Base-by-base conservation (phyloP, 2,329 filamentous ascomycete genomes). In the Cephalotrichum gorgonifer region DNA sequence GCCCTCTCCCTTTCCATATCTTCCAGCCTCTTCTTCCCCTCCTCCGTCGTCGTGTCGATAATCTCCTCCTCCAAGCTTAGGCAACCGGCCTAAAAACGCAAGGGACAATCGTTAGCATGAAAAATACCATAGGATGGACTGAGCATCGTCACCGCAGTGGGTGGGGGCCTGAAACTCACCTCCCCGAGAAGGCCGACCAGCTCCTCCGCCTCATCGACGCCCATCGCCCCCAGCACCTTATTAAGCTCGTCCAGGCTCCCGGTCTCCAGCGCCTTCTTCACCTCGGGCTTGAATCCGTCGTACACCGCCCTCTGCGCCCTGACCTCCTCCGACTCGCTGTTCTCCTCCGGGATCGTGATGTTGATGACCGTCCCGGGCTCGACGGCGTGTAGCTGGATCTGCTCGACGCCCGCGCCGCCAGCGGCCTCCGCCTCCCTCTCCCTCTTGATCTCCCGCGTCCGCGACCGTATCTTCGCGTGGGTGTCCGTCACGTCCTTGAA, bases 371-470 rank as follows among this genome's bases (percentile, higher is more conserved):
- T 96, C 44, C 85, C 86, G 0, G 91, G 91, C 64, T 96, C 89
- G 11, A 98, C 90, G 14, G 93, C 91, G 63, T 98, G 93, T 43
- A 98, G 76, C 67, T 98, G 94, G 57, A 98, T 98, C 66, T 96
- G 91, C 70, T 98, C 93, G 9, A 95, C 85, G 20, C 85, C 88
- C 7, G n/a, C n/a, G 35, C 85, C 86, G 51, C 70, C 67, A 38
- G 64, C 70, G 3, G 62, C 69, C 48, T 76, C 73, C 54, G 69
- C 71, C 15, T 72, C 73, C 52, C 73, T 64, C 65, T 80, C 69
- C 17, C 68, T 66, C 49, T 74, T 65, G 54, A 95, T 84, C 64
- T 94, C 87, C 6, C 76, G 74, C 1, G 86, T 82, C 44, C 93
- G 81, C 25, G 74, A 82, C 59, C 81, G 82, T 65, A 98, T 97